Conservation (phyloP, 73 alveolate species). For the Tetrahymena thermophila region DNA sequence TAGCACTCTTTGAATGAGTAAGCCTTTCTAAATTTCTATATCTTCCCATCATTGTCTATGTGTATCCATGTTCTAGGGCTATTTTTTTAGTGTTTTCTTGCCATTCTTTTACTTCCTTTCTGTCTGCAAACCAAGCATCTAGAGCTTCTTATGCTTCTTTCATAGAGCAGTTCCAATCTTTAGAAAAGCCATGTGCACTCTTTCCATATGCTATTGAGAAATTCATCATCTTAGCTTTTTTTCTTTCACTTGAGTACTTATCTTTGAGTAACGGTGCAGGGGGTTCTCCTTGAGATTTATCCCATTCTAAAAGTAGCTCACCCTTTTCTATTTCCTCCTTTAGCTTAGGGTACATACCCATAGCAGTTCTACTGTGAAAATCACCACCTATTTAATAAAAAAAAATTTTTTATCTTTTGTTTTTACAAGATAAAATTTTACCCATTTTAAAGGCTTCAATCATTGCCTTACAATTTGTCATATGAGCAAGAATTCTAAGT, state of each 20-base stretch:
- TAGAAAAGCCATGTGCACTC: conserved; percentile 80
- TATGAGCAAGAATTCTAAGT: conserved; percentile 88
- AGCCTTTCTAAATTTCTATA: conserved; percentile 64
- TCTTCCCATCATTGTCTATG: conserved; percentile 75
- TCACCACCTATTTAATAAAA: conserved; percentile 44
- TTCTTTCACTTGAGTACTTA: conserved; percentile 73
- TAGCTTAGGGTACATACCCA: conserved; percentile 81
- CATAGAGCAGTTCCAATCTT: conserved; percentile 73
- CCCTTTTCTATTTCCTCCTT: conserved; percentile 71
- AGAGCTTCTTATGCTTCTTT: conserved; percentile 78
- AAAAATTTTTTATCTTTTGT: conserved; percentile 9
- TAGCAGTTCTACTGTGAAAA: conserved; percentile 55
- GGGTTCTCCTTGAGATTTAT: conserved; percentile 69
- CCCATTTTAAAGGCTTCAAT: conserved; percentile 83
- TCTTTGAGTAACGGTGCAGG: conserved; percentile 84
- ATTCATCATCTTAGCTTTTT: conserved; percentile 88
- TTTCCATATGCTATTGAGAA: conserved; percentile 94
- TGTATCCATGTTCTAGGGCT: conserved; percentile 54
- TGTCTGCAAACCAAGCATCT: conserved; percentile 82
- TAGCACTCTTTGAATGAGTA: conserved; percentile 4
- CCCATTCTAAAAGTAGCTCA: conserved; percentile 82
- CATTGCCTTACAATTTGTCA: conserved; percentile 86
- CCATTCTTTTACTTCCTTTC: conserved; percentile 83
- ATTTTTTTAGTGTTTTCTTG: conserved; percentile 43
- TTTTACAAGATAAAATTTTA: conserved; percentile 57